A percentile compares a stretch with the other conserved stretches of the same genome.
Evolutionary conservation across 139 green algal species (phyloP).

Genomic region (Zygnema cylindricum): DNA sequence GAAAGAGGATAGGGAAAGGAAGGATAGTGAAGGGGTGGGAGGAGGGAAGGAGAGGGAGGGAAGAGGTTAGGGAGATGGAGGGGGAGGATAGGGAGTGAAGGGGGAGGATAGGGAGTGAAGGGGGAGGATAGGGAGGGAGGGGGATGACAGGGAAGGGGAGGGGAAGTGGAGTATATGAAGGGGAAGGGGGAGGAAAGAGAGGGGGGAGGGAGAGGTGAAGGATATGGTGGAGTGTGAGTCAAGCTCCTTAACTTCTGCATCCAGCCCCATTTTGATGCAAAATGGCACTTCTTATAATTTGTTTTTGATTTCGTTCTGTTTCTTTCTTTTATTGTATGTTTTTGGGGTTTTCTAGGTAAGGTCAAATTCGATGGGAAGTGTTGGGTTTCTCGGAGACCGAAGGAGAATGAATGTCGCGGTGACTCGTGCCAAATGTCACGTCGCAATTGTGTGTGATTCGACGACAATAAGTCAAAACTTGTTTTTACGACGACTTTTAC

Average conservation of each 20-base stretch:
- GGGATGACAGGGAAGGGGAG: background rate
- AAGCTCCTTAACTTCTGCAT: no score
- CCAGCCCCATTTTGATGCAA: no score
- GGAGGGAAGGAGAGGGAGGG: background rate
- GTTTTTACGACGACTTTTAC: slow-evolving; percentile 52
- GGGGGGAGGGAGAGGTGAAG: background rate
- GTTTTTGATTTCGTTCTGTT: no score
- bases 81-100: background rate
- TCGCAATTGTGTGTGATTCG: slow-evolving; percentile 60
- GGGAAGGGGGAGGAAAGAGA: background rate
- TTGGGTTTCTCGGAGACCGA: slow-evolving; percentile 61
- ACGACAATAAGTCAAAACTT: slow-evolving; percentile 42
- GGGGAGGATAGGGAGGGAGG: background rate
- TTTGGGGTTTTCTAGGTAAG: slow-evolving; percentile 33
- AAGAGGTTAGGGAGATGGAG: background rate
- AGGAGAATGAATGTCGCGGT: slow-evolving; percentile 64
- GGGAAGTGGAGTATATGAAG: background rate
- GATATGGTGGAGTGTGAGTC: no score
- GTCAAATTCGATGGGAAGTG: slow-evolving; percentile 33
- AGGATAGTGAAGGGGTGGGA: background rate
- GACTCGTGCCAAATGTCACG: slow-evolving; percentile 58
- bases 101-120: background rate
- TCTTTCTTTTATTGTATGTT: background rate
- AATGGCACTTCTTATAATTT: no score
- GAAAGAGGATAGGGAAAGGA: background rate